These are phyloP conservation scores for Diaporthe batatas DNA, from an alignment of 2,329 filamentous ascomycete genomes.

Conservation along the genomic window DNA sequence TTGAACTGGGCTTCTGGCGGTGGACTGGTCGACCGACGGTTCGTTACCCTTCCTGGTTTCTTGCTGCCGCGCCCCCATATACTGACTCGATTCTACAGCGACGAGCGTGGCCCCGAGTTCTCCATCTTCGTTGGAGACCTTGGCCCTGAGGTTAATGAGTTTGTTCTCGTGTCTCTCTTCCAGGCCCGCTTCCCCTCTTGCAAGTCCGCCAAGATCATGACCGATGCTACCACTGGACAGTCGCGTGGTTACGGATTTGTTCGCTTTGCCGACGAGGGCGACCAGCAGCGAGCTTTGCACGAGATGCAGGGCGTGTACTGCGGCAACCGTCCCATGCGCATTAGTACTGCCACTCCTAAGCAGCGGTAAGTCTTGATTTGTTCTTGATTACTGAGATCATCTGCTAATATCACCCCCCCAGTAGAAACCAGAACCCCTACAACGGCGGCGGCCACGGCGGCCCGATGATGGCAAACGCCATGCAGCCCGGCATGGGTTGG, in stretches of 20 bases:
- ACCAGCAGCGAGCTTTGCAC: constrained; percentile 93
- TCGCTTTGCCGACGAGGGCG: constrained; percentile 93
- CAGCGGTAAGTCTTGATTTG: constrained; percentile 69
- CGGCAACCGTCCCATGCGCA: constrained; percentile 98
- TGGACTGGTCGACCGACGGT: constrained; percentile 93
- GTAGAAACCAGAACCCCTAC: constrained; percentile 54
- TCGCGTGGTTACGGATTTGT: constrained; percentile 98
- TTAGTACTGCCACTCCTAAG: constrained; percentile 97
- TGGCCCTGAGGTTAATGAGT: constrained; percentile 98
- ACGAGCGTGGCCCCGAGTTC: constrained; percentile 95
- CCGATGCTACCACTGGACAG: constrained; percentile 96
- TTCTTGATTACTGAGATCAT: background rate
- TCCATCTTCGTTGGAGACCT: constrained; percentile 98
- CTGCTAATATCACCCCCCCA: constrained; percentile 36
- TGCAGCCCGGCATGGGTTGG: constrained; percentile 61
- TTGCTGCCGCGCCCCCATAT: constrained; percentile 18
- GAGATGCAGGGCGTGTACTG: constrained; percentile 99
- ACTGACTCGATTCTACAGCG: constrained; percentile 64
- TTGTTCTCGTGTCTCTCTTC: constrained; percentile 96
- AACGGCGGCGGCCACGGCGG: constrained; percentile 53
- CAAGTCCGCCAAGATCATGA: constrained; percentile 99
- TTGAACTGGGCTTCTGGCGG: constrained; percentile 99
- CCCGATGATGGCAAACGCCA: constrained; percentile 55
- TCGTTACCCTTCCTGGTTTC: constrained; percentile 52
- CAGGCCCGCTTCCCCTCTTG: constrained; percentile 95